Evolutionary conservation across 2,329 filamentous ascomycete genomes (phyloP).

Genomic region (Colletotrichum sp.): DNA sequence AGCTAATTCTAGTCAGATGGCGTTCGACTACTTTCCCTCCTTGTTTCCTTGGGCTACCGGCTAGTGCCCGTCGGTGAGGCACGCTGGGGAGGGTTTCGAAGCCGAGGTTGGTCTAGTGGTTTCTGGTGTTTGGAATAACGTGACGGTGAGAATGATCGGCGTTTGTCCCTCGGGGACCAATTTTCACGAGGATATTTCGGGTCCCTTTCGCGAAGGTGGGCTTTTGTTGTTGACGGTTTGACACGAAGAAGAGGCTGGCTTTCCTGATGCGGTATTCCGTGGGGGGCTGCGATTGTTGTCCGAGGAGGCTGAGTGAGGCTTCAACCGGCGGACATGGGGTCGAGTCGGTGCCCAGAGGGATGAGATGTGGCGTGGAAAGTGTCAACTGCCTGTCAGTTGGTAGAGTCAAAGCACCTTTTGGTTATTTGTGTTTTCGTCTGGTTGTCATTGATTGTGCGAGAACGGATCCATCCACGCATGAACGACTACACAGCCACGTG

Average conservation of each 20-base stretch:
- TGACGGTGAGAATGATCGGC: not conserved
- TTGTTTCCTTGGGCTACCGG: not conserved
- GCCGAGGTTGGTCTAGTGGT: not conserved
- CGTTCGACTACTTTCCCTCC: not conserved
- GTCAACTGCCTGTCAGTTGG: not conserved
- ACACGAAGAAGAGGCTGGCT: not conserved
- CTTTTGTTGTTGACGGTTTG: not conserved
- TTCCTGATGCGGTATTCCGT: not conserved
- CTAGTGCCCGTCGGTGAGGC: not conserved
- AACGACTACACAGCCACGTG: not conserved
- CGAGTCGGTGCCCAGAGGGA: not conserved
- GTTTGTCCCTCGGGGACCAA: not conserved
- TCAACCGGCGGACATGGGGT: not conserved
- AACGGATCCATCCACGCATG: not conserved
- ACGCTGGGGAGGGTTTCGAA: not conserved
- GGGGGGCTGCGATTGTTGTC: not conserved
- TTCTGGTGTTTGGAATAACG: not conserved
- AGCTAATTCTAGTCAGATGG: not conserved
- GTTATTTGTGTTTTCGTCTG: not conserved
- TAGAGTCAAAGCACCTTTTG: not conserved
- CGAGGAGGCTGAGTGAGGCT: not conserved
- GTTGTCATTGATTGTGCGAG: not conserved
- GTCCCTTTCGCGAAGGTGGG: not conserved
- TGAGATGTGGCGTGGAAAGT: not conserved
- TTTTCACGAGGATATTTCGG: not conserved